Evolutionary conservation across 306 rosid genomes (phyloP).

Genomic region (Prunus salicina): DNA sequence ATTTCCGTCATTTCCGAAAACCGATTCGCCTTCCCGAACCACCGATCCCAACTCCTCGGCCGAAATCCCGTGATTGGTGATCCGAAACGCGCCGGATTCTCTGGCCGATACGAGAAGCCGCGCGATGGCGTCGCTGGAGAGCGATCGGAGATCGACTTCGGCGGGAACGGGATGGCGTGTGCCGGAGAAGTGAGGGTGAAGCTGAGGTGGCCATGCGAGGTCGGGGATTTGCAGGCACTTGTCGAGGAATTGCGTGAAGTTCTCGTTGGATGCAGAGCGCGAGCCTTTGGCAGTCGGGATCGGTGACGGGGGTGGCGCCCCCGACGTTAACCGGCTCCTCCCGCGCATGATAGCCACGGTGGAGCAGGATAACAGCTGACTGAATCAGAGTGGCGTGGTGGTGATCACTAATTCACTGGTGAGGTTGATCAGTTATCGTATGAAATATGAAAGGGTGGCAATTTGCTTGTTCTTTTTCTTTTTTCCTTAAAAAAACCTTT

Average conservation of each 20-base stretch:
- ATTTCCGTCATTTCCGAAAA: conserved; percentile 17
- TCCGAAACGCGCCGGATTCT: conserved; percentile 59
- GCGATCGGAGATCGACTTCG: conserved; percentile 43
- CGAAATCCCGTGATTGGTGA: conserved; percentile 58
- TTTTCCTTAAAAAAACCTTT: neutral
- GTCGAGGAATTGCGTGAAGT: conserved; percentile 54
- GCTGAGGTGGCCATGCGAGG: conserved; percentile 39
- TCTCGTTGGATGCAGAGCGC: conserved; percentile 60
- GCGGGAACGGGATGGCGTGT: conserved; percentile 30
- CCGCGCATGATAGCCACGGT: conserved; percentile 37
- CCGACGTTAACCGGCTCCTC: conserved; percentile 12
- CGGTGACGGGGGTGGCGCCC: conserved; percentile 67
- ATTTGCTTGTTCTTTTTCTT: neutral
- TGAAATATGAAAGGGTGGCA: neutral
- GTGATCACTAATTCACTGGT: neutral
- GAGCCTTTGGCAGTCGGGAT: conserved; percentile 72
- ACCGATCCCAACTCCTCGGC: conserved; percentile 35
- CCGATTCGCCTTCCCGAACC: conserved; percentile 35
- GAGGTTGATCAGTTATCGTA: neutral
- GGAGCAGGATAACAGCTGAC: neutral
- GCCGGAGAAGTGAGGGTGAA: neutral
- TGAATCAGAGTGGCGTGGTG: neutral
- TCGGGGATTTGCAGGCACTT: conserved; percentile 44
- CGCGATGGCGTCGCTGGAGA: conserved; percentile 16
- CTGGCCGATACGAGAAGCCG: conserved; percentile 36